Evolutionary conservation across 768 basidiomycete genomes (phyloP), one percentile per base, ranked within the genome.

Genomic region (Neoboletus brunneissimus): DNA sequence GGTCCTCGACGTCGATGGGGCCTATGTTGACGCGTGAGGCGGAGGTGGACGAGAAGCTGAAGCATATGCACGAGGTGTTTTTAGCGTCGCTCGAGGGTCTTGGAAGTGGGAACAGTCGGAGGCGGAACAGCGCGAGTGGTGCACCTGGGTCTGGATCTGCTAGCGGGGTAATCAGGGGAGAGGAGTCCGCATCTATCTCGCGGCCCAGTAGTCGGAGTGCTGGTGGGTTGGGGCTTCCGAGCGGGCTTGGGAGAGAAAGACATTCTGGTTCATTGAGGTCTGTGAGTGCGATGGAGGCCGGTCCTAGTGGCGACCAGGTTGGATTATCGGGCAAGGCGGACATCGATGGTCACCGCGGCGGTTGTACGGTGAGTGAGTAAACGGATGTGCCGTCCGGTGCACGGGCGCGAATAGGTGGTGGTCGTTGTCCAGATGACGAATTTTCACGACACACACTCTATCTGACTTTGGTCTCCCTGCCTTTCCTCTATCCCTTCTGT

Each of bases 1-100:
- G 64, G 29, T 64, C 62, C 41, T 65, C 58, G 51, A 67, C 58
- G 43, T 67, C 59, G 51, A 69, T 69, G 25, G 81, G 80, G 10
- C 78, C 83, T 18, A 80, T 88, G 79, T 72, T 88, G 32, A 86
- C 86, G n/a, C 83, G 77, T 31, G 83, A 80, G 59, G 76, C 78
- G 5, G 88, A 85, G 54, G 82, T 91, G 3, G 86, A 88, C 51
- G 84, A 83, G 68, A 74, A 80, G 58, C 66, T 91, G 51, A 73
- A 72, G 46, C 76, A 77, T 70, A 87, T 90, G 88, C 82, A 88
- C 55, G 85, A 85, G 60, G 74, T 77, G 41, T 91, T 91, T 68
- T 59, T 83, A 63, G 80, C 78, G 53, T 87, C 84, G 47, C 71
- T 91, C 32, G 82, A 84, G 54, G 85, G 84, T 18, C 72, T 89